Conservation (phyloP, 495 filamentous ascomycete genomes). For the Hypoxylon rickii region DNA sequence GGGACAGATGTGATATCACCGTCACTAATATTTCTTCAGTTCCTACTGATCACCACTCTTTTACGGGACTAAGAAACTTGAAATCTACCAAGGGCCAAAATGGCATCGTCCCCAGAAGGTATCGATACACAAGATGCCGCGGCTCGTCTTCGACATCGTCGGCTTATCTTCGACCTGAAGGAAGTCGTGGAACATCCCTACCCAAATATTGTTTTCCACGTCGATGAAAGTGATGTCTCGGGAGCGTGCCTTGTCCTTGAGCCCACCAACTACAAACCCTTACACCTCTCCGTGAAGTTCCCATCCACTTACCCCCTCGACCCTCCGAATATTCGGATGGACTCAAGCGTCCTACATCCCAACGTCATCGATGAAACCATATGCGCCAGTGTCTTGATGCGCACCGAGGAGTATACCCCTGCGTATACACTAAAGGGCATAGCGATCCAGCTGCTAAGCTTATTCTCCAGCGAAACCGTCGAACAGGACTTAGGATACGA, state of each 20-base stretch:
- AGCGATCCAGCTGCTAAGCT: constrained; percentile 60
- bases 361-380: constrained; percentile 56
- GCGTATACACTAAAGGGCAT: constrained; percentile 58
- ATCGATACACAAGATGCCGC: too few relatives aligned
- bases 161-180: constrained; percentile 50
- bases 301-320: constrained; percentile 46
- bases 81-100: too few relatives aligned
- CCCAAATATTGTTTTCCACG: constrained; percentile 48
- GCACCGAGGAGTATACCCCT: constrained; percentile 47
- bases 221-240: constrained; percentile 41
- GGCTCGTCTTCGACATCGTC: constrained; percentile 22
- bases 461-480: constrained; percentile 59
- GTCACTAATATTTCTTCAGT: too few relatives aligned
- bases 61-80: too few relatives aligned
- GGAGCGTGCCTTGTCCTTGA: constrained; percentile 47
- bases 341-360: constrained; percentile 58
- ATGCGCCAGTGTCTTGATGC: constrained; percentile 54
- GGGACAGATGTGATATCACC: too few relatives aligned
- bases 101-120: too few relatives aligned
- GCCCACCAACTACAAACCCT: constrained; percentile 38
- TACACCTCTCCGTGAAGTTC: constrained; percentile 44
- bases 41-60: too few relatives aligned
- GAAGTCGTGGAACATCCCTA: constrained; percentile 53
- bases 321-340: constrained; percentile 49
- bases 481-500: constrained; percentile 42